Evolutionary conservation across 2,329 filamentous ascomycete species (phyloP), one percentile per base, ranked within the genome.

Genomic region (Fusarium udum): DNA sequence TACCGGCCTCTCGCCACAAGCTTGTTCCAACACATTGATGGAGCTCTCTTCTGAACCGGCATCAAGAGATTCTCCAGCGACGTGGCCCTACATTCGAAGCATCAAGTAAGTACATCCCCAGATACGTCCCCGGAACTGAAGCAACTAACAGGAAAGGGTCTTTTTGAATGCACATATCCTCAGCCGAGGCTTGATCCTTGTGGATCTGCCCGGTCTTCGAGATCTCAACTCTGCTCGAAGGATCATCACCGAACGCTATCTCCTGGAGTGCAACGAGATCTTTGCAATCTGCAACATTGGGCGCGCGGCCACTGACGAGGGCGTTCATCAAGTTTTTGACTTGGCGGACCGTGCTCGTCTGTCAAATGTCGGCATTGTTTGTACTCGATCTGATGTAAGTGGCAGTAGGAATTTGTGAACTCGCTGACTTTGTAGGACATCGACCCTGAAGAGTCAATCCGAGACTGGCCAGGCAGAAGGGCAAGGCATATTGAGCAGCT

Each of bases 41-140:
- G 55, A 76, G 8, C 76, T 87, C 3, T 83, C 83, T 1, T 86
- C 85, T 0, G 83, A 84, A 34, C 55, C 62, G 1, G 51, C 59
- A 6, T 64, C 66, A 1, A 34, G 63, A 3, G 20, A 66, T 16
- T 68, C 73, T 10, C 74, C 79, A 3, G 77, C 78, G 7, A 53
- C 75, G 4, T 87, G 86, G 85, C 85, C 85, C 0, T 86, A 82
- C 43, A 84, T 87, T 26, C 79, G 78, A 40, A 86, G 83, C 64
- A 81, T 86, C 31, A 83, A 77, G 85, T 85, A 66, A 40, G 80
- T 51, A 22, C 2, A 11, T n/a, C 10, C 11, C 28, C 26, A 12
- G n/a, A 22, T 7, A n/a, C 2, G 12, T 28, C 16, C 10, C 26
- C 24, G 12, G n/a, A 5, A 4, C 5, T 22, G 20, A 7, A 8